A percentile compares a stretch with the other conserved stretches of the same genome.
Conservation (phyloP, 345 rosid species). For the Litchi chinensis region DNA sequence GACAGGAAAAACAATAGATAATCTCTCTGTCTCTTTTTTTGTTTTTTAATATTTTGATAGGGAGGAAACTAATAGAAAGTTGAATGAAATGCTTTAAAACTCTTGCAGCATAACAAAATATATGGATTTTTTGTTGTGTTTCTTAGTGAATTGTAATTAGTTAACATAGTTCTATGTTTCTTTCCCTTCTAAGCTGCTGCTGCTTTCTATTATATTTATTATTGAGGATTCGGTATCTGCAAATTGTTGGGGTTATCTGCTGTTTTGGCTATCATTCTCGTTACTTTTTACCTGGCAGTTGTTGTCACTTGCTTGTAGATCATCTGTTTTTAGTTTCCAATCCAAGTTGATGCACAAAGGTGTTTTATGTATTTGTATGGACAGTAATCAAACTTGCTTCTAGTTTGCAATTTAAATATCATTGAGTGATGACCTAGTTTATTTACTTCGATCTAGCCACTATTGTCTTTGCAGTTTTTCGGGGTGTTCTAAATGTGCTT, state of each 20-base stretch:
- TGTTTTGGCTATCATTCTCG: not conserved
- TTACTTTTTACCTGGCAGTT: not conserved
- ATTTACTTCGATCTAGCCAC: not conserved
- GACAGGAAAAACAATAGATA: not conserved
- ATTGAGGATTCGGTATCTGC: not conserved
- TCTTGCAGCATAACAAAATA: not conserved
- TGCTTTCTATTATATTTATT: not conserved
- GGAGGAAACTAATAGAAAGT: not conserved
- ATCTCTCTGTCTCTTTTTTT: no score
- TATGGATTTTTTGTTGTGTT: not conserved
- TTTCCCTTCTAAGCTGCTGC: not conserved
- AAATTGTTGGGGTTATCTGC: not conserved
- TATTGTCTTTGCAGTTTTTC: not conserved
- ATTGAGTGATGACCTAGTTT: not conserved
- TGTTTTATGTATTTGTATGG: not conserved
- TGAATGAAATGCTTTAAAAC: not conserved
- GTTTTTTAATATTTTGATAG: no score
- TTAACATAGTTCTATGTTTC: not conserved
- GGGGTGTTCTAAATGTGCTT: conserved; percentile 4
- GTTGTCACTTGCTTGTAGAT: not conserved
- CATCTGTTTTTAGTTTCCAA: not conserved
- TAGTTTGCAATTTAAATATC: not conserved
- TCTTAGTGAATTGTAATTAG: not conserved
- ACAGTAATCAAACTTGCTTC: not conserved
- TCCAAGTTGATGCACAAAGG: not conserved